These are phyloP conservation scores for Hibiscus syriacus DNA, from an alignment of 345 rosid species.

Conservation along the genomic window DNA sequence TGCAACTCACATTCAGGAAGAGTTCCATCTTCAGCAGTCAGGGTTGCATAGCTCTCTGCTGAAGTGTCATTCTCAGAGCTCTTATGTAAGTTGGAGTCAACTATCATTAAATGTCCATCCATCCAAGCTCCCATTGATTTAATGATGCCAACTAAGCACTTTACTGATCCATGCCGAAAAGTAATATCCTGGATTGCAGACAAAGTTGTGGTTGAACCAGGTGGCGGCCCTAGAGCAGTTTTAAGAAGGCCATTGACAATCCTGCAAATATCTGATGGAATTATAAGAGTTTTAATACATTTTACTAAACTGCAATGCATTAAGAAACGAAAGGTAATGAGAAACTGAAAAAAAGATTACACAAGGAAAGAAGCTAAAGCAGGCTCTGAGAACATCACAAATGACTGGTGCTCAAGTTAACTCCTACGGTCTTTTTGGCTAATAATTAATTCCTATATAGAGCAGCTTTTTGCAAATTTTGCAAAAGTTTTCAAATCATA, in stretches of 20 bases:
- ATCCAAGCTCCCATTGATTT: conserved; percentile 95
- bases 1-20: conserved; percentile 61
- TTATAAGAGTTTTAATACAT: conserved; percentile 82
- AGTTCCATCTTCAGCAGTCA: conserved; percentile 59
- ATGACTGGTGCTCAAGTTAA: not conserved
- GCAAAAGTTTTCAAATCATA: not conserved
- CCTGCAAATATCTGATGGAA: conserved; percentile 97
- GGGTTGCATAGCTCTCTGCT: conserved; percentile 36
- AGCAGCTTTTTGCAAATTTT: not conserved
- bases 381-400: not conserved
- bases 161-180: conserved; percentile 90
- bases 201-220: conserved; percentile 82
- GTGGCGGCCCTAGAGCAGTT: conserved; percentile 92
- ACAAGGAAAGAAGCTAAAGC: not conserved
- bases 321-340: not conserved
- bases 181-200: conserved; percentile 81
- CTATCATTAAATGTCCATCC: conserved; percentile 72
- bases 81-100: conserved; percentile 47
- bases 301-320: conserved; percentile 13
- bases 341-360: not conserved
- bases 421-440: not conserved
- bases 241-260: conserved; percentile 91
- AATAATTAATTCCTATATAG: not conserved
- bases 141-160: conserved; percentile 78
- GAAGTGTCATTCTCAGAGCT: conserved; percentile 48